Evolutionary conservation across 1,284 basidiomycete species (phyloP).

Genomic region (Leccinum fallax): DNA sequence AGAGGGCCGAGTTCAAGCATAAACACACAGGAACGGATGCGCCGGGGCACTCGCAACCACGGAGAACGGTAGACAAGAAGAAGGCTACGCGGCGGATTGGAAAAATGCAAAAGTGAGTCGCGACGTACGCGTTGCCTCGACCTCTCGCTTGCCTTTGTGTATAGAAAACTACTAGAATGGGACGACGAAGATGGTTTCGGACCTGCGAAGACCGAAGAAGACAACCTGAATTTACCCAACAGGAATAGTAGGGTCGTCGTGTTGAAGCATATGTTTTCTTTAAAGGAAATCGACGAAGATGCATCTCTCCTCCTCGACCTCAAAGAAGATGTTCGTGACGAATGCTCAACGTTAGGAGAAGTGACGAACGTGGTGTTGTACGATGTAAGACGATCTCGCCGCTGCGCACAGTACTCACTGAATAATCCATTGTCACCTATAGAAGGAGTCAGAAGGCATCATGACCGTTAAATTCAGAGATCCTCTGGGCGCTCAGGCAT

Average conservation of each 20-base stretch:
- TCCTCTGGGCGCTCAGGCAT: slow-evolving; percentile 84
- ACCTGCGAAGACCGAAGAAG: slow-evolving; percentile 59
- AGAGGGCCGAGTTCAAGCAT: slow-evolving; percentile 83
- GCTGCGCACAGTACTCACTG: background rate
- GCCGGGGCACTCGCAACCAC: slow-evolving; percentile 44
- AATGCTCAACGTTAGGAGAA: slow-evolving; percentile 89
- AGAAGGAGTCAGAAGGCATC: slow-evolving; percentile 93
- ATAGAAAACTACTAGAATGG: slow-evolving; percentile 84
- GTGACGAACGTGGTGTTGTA: slow-evolving; percentile 97
- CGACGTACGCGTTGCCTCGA: background rate
- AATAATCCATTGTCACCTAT: slow-evolving; percentile 11
- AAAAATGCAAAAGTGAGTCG: slow-evolving; percentile 84
- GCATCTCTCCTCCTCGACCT: slow-evolving; percentile 87
- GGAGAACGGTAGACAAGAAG: slow-evolving; percentile 80
- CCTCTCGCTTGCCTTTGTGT: background rate
- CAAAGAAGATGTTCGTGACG: slow-evolving; percentile 95
- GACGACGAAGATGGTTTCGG: slow-evolving; percentile 85
- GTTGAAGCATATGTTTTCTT: slow-evolving; percentile 93
- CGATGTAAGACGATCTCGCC: slow-evolving; percentile 66
- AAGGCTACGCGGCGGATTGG: slow-evolving; percentile 78
- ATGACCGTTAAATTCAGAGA: slow-evolving; percentile 98
- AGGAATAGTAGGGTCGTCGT: slow-evolving; percentile 84
- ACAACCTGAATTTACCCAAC: slow-evolving; percentile 46
- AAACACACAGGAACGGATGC: slow-evolving; percentile 45
- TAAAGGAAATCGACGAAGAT: slow-evolving; percentile 87